Evolutionary conservation across 768 basidiomycete species (phyloP).

Genomic region (Mycena sanguinolenta): DNA sequence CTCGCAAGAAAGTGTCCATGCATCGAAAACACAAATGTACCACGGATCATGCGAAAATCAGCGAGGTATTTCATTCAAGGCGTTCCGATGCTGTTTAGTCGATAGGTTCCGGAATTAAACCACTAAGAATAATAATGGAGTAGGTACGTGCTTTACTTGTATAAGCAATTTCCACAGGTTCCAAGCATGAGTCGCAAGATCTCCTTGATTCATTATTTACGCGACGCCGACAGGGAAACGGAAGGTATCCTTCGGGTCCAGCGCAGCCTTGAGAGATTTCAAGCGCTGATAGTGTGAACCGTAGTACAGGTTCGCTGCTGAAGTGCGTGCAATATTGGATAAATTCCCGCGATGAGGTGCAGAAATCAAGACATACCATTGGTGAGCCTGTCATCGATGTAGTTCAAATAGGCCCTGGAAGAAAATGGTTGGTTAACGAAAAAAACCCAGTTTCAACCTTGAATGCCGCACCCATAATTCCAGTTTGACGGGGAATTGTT

Average conservation of each 20-base stretch:
- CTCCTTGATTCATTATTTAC: neutral
- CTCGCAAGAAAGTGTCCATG: no score
- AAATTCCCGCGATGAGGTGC: no score
- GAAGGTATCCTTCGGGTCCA: slow-evolving; percentile 41
- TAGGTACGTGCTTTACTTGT: no score
- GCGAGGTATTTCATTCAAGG: no score
- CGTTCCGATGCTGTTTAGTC: no score
- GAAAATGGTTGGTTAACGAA: neutral
- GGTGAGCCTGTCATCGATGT: slow-evolving; percentile 48
- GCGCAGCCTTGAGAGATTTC: slow-evolving; percentile 30
- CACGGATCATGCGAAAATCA: no score
- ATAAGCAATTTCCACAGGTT: no score
- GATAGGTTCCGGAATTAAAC: no score
- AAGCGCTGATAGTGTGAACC: slow-evolving; percentile 33
- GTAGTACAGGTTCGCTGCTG: slow-evolving; percentile 37
- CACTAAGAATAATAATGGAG: no score
- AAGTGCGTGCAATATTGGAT: no score
- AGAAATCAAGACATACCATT: slow-evolving; percentile 18
- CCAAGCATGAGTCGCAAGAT: no score
- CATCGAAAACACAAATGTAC: no score
- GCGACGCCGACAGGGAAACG: slow-evolving; percentile 35
- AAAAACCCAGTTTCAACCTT: neutral
- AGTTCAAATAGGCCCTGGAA: slow-evolving; percentile 58
- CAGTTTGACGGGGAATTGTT: slow-evolving; percentile 52
- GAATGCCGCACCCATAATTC: slow-evolving; percentile 51